Percentiles rank a stretch among this genome's conserved stretches.
These are phyloP conservation scores for Ligustrum vulgare DNA, from an alignment of 257 asterid genomes.

Conservation along the genomic window DNA sequence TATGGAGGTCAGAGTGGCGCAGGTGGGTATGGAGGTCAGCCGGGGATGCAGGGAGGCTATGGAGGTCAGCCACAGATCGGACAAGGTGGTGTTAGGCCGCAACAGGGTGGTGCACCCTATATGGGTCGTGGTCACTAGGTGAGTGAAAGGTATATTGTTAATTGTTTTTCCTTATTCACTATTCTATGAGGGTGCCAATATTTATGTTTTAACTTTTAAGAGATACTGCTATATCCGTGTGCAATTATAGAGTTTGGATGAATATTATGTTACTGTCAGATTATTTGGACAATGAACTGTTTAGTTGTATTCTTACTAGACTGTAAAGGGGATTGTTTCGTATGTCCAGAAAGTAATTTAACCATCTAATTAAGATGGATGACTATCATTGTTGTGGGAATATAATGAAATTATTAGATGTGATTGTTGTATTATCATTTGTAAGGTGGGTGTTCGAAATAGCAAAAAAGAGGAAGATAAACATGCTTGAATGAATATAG, in stretches of 20 bases:
- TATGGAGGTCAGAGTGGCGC: conserved; percentile 69
- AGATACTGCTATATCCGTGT: not conserved
- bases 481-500: no score
- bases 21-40: conserved; percentile 71
- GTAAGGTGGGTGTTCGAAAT: no score
- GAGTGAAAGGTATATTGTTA: conserved; percentile 12
- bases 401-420: no score
- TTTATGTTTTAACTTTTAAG: no score
- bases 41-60: conserved; percentile 39
- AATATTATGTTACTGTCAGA: not conserved
- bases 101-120: conserved; percentile 91
- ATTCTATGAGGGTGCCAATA: not conserved
- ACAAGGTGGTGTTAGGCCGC: conserved; percentile 80
- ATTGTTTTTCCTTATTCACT: not conserved
- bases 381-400: no score
- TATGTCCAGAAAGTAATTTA: no score
- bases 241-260: not conserved
- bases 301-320: not conserved
- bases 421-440: no score
- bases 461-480: not conserved
- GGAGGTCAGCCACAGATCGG: conserved; percentile 20
- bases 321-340: no score
- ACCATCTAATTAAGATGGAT: no score
- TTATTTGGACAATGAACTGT: not conserved
- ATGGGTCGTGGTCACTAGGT: conserved; percentile 90